A percentile compares a stretch with the other conserved stretches of the same genome.
phyloP scores from a whole-genome alignment of 2,329 filamentous ascomycete genomes.

The Xylaria sp. region DNA sequence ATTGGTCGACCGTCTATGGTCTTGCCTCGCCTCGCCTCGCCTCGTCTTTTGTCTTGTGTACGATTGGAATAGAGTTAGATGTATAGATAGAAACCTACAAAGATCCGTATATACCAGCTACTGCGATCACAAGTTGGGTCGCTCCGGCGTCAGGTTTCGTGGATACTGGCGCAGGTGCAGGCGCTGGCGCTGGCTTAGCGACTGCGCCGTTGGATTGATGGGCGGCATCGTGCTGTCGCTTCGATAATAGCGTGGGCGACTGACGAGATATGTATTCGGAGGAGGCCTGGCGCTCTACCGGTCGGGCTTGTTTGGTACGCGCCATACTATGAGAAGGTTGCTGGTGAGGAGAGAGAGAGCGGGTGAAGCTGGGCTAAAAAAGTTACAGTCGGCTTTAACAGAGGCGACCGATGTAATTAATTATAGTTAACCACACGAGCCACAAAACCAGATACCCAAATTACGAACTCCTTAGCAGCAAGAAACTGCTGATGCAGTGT shows the following conservation, averaged over 20 bases:
- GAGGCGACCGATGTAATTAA: background rate
- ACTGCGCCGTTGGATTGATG: slow-evolving; percentile 44
- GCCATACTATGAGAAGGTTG: slow-evolving; percentile 65
- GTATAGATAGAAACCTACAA: slow-evolving; percentile 69
- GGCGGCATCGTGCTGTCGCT: slow-evolving; percentile 48
- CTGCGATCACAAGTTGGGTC: slow-evolving; percentile 82
- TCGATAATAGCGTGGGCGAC: slow-evolving; percentile 43
- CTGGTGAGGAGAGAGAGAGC: background rate
- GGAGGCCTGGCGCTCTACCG: slow-evolving; percentile 73
- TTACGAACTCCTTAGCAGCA: background rate
- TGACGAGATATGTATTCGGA: slow-evolving; percentile 68
- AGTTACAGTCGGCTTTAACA: background rate
- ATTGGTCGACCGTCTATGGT: background rate
- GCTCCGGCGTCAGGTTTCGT: slow-evolving; percentile 68
- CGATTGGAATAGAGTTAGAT: background rate
- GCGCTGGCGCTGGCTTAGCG: slow-evolving; percentile 13
- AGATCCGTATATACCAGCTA: slow-evolving; percentile 95
- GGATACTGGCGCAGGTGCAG: slow-evolving; percentile 21
- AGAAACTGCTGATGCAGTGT: background rate
- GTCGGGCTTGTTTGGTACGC: slow-evolving; percentile 74
- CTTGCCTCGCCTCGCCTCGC: background rate
- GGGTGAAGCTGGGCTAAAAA: background rate
- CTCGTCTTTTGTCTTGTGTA: background rate
- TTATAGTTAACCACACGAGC: background rate
- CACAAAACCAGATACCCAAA: background rate